Base-by-base conservation (phyloP, 163 green algal species). In the Chlamydomonas reinhardtii region DNA sequence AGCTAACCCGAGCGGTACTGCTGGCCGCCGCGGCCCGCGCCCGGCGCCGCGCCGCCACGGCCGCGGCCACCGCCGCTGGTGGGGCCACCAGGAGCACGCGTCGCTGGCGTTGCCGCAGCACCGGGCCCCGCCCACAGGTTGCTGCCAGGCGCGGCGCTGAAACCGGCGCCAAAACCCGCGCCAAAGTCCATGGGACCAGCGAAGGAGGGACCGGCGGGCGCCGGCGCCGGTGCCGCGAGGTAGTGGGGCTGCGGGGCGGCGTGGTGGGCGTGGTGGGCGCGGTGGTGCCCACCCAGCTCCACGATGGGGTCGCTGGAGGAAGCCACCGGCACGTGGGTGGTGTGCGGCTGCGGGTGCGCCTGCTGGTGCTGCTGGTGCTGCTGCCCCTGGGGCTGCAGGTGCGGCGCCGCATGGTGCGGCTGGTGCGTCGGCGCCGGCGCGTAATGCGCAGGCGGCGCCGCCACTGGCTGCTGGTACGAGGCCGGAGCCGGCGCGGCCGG, bases 171-270 rank as follows among this genome's bases (percentile, higher is more conserved):
- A 17, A 85, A 85, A 24, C 78, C 78, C 0, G 78, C 78, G 48
- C 78, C 78, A 22, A 85, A 85, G 32, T 85, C 78, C 65, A 76
- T 37, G 32, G 78, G 66, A 0, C 66, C 66, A 1, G 78, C 66
- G 22, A 71, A 85, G 19, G 66, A 71, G 2, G 43, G 76, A 1
- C 64, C 64, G 12, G 66, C 27, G 2, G 66, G 20, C 6, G 78
- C 19, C 20, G 76, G 25, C 14, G 64, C 37, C 29, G 64, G 29
- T 3, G 64, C 64, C 19, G 64, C 64, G 29, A 8, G 4, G 64
- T 71, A 35, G 29, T 19, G 20, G 29, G 64, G 29, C 64, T 35
- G 20, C 29, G 27, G 29, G 29, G 29, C 29, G 29, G 27, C 29
- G 64, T 71, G 29, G 20, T 34, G 62, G 25, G 62, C 62, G 62